These are phyloP conservation scores for Epichloe gansuensis DNA, from an alignment of 2,329 filamentous ascomycete genomes.

Conservation along the genomic window DNA sequence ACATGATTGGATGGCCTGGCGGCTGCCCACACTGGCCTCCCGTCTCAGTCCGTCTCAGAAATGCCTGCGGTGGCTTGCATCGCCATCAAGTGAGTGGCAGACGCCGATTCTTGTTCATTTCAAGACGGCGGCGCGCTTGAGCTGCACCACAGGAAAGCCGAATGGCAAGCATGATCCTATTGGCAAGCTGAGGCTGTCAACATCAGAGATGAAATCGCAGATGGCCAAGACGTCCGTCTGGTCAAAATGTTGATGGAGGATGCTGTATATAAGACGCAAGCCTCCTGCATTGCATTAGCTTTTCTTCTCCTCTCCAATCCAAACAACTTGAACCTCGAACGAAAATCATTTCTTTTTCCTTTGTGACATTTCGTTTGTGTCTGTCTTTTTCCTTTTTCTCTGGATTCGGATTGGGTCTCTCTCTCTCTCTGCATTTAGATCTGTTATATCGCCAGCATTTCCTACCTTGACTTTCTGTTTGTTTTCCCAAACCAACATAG, in stretches of 20 bases:
- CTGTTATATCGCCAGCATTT: constrained; percentile 10
- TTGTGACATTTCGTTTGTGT: constrained; percentile 11
- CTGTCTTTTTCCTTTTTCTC: constrained; percentile 7
- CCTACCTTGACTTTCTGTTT: constrained; percentile 11
- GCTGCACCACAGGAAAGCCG: not conserved
- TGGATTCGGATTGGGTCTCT: no score
- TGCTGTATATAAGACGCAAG: constrained; percentile 2
- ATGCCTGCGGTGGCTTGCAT: constrained; percentile 1
- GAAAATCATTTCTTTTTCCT: constrained; percentile 2
- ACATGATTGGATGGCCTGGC: constrained; percentile 14
- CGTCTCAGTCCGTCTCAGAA: constrained; percentile 7
- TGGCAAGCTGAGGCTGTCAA: not conserved
- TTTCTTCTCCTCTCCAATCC: not conserved
- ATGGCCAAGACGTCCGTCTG: not conserved
- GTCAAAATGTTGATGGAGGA: not conserved
- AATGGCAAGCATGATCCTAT: not conserved
- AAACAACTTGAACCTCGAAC: constrained; percentile 5
- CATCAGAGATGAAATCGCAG: not conserved
- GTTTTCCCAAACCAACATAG: not conserved
- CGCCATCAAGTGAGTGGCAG: not conserved
- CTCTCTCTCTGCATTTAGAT: constrained; percentile 13
- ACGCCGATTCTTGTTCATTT: not conserved
- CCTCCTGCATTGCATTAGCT: not conserved
- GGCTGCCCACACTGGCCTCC: constrained; percentile 11
- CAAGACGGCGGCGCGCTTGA: not conserved